Evolutionary conservation across 768 basidiomycete genomes (phyloP).

Genomic region (Collybia sp.): DNA sequence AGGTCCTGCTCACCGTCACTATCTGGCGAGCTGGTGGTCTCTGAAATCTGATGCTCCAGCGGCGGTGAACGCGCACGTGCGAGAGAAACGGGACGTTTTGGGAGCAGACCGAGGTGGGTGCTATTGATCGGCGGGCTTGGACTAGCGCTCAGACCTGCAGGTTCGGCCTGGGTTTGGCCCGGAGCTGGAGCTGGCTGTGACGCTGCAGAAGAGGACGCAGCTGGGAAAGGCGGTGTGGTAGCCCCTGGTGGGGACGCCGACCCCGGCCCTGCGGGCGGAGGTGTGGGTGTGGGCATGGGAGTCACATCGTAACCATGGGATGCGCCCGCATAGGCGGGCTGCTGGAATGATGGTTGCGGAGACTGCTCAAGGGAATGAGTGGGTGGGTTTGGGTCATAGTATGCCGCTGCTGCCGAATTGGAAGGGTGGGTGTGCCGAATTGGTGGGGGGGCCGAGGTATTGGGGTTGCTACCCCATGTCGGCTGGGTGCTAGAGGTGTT

Average conservation of each 20-base stretch:
- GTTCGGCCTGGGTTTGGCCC: conserved; percentile 4
- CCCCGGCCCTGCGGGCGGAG: background rate
- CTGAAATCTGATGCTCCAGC: background rate
- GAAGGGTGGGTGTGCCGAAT: background rate
- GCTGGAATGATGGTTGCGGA: conserved; percentile 2
- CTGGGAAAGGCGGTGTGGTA: background rate
- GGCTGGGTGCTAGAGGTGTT: conserved; percentile 3
- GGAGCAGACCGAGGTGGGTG: conserved; percentile 50
- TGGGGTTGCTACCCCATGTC: conserved; percentile 10
- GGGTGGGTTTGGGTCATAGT: conserved; percentile 24
- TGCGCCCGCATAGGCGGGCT: background rate
- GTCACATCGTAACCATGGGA: conserved; percentile 13
- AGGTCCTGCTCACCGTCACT: no score
- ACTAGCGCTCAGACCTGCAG: background rate
- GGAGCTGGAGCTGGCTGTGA: background rate
- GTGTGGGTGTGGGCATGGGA: background rate
- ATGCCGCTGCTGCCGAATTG: conserved; percentile 13
- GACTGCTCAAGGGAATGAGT: conserved; percentile 4
- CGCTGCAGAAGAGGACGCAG: background rate
- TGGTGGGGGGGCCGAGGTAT: conserved; percentile 4
- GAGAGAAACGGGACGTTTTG: conserved; percentile 70
- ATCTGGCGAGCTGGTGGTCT: no score
- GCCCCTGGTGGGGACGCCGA: no score
- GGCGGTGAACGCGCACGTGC: conserved; percentile 24
- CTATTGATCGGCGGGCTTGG: background rate